Evolutionary conservation across 169 alveolate genomes (phyloP).

Genomic region (Eimeria sp.): DNA sequence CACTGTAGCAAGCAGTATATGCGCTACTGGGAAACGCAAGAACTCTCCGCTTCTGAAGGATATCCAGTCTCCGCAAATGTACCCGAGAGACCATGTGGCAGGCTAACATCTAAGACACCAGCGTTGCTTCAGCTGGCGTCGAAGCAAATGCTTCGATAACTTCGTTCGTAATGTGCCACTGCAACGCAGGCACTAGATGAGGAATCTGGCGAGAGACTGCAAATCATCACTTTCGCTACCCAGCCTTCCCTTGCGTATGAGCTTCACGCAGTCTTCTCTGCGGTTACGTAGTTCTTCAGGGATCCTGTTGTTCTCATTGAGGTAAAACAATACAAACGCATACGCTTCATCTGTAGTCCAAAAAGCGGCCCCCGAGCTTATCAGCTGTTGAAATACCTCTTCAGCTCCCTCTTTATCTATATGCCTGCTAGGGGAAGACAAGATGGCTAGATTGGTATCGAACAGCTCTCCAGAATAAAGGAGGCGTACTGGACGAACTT

Average conservation of each 20-base stretch:
- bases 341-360: neutral
- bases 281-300: neutral
- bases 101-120: neutral
- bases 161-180: neutral
- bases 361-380: neutral
- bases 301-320: neutral
- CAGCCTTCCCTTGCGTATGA: neutral
- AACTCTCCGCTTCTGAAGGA: neutral
- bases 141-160: neutral
- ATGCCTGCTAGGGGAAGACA: too few relatives aligned
- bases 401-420: too few relatives aligned
- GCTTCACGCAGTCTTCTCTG: neutral
- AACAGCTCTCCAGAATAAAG: neutral
- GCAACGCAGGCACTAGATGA: neutral
- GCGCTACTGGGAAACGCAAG: neutral
- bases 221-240: neutral
- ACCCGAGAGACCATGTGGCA: neutral
- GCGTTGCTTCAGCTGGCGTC: neutral
- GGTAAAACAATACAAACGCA: neutral
- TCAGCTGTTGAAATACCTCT: neutral
- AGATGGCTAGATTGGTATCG: neutral
- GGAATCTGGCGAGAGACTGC: constrained; percentile 5
- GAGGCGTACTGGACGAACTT: neutral
- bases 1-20: neutral
- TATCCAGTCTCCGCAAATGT: neutral